These are phyloP conservation scores for Ceratobasidium sp. DNA, from an alignment of 1,284 basidiomycete species.

Conservation along the genomic window DNA sequence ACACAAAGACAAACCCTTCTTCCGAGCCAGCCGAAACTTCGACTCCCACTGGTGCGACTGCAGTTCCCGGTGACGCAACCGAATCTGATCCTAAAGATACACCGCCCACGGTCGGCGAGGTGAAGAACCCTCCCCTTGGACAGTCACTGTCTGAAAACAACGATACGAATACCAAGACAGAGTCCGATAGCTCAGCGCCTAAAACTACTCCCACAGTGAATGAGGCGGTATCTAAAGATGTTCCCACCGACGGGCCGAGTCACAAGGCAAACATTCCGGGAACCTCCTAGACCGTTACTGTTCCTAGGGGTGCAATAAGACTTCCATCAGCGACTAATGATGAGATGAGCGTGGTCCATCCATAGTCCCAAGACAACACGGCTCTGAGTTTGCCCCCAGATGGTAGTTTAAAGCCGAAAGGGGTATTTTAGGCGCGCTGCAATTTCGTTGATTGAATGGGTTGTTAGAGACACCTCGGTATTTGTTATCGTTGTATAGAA, in stretches of 20 bases:
- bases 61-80: constrained; percentile 7
- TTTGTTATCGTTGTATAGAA: too few species aligned
- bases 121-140: too few species aligned
- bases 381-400: not conserved
- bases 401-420: not conserved
- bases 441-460: not conserved
- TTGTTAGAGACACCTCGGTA: not conserved
- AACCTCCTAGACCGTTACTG: constrained; percentile 19
- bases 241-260: constrained; percentile 6
- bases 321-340: constrained; percentile 36
- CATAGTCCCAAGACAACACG: constrained; percentile 5
- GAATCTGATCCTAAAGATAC: constrained; percentile 1
- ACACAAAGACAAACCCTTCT: not conserved
- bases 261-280: constrained; percentile 14
- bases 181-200: not conserved
- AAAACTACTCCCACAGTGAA: not conserved
- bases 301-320: constrained; percentile 3
- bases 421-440: not conserved
- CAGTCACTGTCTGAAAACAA: not conserved
- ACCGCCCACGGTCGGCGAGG: not conserved
- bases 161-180: not conserved
- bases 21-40: constrained; percentile 15
- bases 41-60: not conserved
- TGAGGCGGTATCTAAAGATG: not conserved
- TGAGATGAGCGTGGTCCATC: not conserved